Base-by-base conservation (phyloP, 768 basidiomycete species). In the Serendipita sp. region DNA sequence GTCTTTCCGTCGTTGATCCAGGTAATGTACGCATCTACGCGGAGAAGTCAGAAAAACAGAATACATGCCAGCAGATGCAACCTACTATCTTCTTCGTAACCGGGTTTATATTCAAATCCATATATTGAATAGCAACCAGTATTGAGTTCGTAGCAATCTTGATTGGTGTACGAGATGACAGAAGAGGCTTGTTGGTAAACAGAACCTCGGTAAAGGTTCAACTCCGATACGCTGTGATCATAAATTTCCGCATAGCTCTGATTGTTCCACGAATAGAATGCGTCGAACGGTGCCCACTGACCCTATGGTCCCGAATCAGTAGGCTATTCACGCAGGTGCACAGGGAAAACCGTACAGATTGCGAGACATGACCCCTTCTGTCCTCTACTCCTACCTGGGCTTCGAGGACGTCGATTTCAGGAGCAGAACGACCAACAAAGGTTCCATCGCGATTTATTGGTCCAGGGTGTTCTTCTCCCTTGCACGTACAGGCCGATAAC, bases 401-500 rank as follows among this genome's bases (percentile, higher is more conserved):
- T 76, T 94, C 92, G 71, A 94, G 85, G 34, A 92, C 78, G 77
- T 95, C 92, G 46, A 95, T 92, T 74, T 95, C 92, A 1, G 91
- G 91, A 3, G 91, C 88, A 34, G 85, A 72, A 58, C 92, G 82
- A 10, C 91, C 92, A 28, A 87, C 83, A 70, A 83, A 93, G 2
- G 85, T 79, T 35, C 91, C 91, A 68, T 95, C 88, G 0, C 75
- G 66, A 66, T 85, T 84, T 56, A 83, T 73, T 28, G 93, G 93
- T 7, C 94, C 94, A 2, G 94, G 94, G 74, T 96, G 93, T 5
- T 84, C 78, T 74, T 94, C 88, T 30, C 85, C 84, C 11, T 78
- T 74, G 71, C 95, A 97, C 1, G 95, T 97, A 73, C 95, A 97
- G 52, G 88, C 78, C 3, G 89, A 91, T 32, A 96, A 76, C 63